Base-by-base conservation (phyloP, 1,139 yeast genomes). In the Protomyces inundatus region DNA sequence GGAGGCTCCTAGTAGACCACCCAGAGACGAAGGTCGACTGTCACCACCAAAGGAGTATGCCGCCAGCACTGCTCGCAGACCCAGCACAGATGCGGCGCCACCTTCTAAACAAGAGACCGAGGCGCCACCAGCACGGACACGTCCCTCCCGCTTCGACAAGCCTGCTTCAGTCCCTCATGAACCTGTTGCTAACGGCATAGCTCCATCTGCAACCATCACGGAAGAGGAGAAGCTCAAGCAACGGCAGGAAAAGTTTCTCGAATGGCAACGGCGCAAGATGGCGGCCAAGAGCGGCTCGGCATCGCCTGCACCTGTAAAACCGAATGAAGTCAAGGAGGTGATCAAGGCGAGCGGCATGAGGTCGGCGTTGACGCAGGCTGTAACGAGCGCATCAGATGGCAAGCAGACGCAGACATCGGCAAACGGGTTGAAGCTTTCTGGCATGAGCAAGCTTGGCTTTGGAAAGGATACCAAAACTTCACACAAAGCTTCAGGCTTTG, bases 201-300 rank as follows among this genome's bases (percentile, higher is more conserved):
- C 57, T 10, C 60, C 51, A 23, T 23, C 4, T 23, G 23, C 23
- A 23, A 40, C 55, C 9, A 6, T 67, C 68, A 68, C 67, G 9
- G 68, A 66, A 60, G 69, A 73, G 66, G 71, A 73, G 67, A 69
- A 73, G 68, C 69, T 68, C 63, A 71, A 73, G 56, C 74, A 72
- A 63, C 71, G 79, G 57, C 73, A 71, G 66, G 77, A 75, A 51
- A 71, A 73, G 52, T 67, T 76, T 42, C 77, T 75, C 9, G 72
- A 71, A 63, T 77, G 80, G 80, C 77, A 76, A 68, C 69, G 68
- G 62, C 73, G 73, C 68, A 76, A 73, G 67, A 72, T 72, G 12
- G 70, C 71, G 51, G 70, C 69, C 54, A 72, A 72, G 46, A 37
- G 32, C 10, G 36, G 45, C 10, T 23, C 40, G 9, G 48, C 55